phyloP scores from a whole-genome alignment of 2,329 filamentous ascomycete species.

The Aspergillus texensis region DNA sequence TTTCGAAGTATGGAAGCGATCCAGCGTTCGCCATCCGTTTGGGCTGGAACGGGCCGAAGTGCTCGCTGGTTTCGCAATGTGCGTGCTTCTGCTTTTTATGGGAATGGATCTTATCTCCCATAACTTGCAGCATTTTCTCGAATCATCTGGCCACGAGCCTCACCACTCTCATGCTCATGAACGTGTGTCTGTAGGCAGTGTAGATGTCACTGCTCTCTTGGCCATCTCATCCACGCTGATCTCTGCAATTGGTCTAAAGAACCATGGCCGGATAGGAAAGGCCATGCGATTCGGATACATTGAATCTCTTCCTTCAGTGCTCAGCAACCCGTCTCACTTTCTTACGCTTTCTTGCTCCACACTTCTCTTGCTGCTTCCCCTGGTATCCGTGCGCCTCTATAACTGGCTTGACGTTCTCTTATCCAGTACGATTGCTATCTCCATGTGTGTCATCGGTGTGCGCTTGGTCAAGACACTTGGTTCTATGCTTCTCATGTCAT shows the following conservation, averaged over 20 bases:
- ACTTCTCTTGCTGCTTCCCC: slow-evolving; percentile 76
- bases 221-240: slow-evolving; percentile 82
- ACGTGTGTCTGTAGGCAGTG: slow-evolving; percentile 70
- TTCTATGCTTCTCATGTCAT: slow-evolving; percentile 95
- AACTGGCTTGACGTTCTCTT: slow-evolving; percentile 81
- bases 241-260: slow-evolving; percentile 83
- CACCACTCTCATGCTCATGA: slow-evolving; percentile 71
- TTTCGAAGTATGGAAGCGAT: slow-evolving; percentile 96
- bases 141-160: slow-evolving; percentile 71
- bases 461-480: slow-evolving; percentile 84
- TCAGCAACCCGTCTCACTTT: slow-evolving; percentile 94
- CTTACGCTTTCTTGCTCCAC: slow-evolving; percentile 85
- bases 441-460: slow-evolving; percentile 86
- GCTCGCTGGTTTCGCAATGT: slow-evolving; percentile 92
- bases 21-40: slow-evolving; percentile 90
- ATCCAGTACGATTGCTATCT: slow-evolving; percentile 76
- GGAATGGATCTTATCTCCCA: slow-evolving; percentile 94
- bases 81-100: slow-evolving; percentile 95
- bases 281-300: slow-evolving; percentile 87
- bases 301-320: slow-evolving; percentile 76
- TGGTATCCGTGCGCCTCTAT: slow-evolving; percentile 80
- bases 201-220: slow-evolving; percentile 79
- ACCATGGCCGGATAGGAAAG: slow-evolving; percentile 88
- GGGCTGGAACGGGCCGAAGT: slow-evolving; percentile 90
- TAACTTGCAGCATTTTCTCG: slow-evolving; percentile 88